phyloP scores from a whole-genome alignment of 148 eudicot species.

The Nepenthes gracilis region DNA sequence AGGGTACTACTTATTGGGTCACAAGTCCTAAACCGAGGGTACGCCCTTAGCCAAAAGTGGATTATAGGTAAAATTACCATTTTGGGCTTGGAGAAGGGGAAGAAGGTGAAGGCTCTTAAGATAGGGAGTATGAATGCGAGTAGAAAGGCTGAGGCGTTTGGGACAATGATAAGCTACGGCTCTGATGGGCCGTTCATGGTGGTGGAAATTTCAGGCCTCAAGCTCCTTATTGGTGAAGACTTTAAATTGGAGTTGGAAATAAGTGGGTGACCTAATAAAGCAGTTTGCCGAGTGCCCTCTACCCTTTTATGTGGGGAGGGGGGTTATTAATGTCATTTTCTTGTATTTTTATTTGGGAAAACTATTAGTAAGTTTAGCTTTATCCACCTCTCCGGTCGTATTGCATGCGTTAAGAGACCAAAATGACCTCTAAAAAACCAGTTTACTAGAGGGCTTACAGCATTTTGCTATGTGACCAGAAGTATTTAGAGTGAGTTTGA shows the following conservation, averaged over 20 bases:
- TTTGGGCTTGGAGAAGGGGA: slow-evolving; percentile 31
- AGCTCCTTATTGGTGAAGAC: slow-evolving; percentile 32
- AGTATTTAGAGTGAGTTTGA: no score
- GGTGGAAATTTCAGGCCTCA: slow-evolving; percentile 29
- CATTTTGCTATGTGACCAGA: no score
- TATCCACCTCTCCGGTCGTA: no score
- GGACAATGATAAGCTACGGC: background rate
- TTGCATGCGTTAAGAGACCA: no score
- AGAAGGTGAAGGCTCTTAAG: background rate
- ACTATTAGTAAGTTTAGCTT: no score
- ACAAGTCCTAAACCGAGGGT: slow-evolving; percentile 41
- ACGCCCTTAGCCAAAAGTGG: slow-evolving; percentile 45
- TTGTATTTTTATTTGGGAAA: no score
- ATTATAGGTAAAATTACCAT: slow-evolving; percentile 45
- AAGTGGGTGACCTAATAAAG: background rate
- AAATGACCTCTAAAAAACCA: no score
- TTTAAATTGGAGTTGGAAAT: slow-evolving; percentile 24
- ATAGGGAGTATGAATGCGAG: background rate
- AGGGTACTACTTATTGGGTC: slow-evolving; percentile 19
- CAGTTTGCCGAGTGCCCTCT: no score
- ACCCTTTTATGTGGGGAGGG: no score
- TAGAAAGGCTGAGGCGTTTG: background rate
- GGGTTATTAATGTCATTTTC: no score
- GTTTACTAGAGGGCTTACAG: no score
- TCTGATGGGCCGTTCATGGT: slow-evolving; percentile 20